phyloP scores from a whole-genome alignment of 768 basidiomycete species.

The Russula emetica region DNA sequence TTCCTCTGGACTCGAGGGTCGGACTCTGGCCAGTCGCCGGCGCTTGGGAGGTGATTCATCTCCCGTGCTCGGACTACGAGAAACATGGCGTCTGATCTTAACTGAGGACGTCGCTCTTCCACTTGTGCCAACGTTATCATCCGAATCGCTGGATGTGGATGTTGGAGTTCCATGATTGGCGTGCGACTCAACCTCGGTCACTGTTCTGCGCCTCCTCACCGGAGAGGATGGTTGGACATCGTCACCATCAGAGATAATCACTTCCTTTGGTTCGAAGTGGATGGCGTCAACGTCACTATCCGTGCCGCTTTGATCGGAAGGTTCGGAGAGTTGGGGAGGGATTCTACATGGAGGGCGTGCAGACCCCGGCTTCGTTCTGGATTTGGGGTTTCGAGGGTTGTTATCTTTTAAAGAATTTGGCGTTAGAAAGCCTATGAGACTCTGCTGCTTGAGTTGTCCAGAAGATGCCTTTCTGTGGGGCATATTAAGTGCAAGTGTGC shows the following conservation, averaged over 20 bases:
- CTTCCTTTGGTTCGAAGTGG: slow-evolving; percentile 42
- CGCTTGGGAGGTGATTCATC: slow-evolving; percentile 37
- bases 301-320: neutral
- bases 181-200: slow-evolving; percentile 8
- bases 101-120: neutral
- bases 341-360: neutral
- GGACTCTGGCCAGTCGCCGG: slow-evolving; percentile 42
- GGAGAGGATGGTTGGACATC: slow-evolving; percentile 31
- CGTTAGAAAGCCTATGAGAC: slow-evolving; percentile 8
- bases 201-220: slow-evolving; percentile 27
- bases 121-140: slow-evolving; percentile 6
- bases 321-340: neutral
- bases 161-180: neutral
- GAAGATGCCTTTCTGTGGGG: slow-evolving; percentile 8
- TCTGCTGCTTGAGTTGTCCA: slow-evolving; percentile 14
- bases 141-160: slow-evolving; percentile 16
- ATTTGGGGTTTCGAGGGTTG: neutral
- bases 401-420: slow-evolving; percentile 2
- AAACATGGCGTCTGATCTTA: neutral
- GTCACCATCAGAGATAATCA: slow-evolving; percentile 24
- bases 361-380: neutral
- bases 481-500: slow-evolving; percentile 3
- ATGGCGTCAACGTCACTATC: slow-evolving; percentile 48
- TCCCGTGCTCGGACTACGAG: slow-evolving; percentile 35
- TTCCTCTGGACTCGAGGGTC: slow-evolving; percentile 41